phyloP scores from a whole-genome alignment of 2,329 filamentous ascomycete species.

The Cordyceps cicadae region DNA sequence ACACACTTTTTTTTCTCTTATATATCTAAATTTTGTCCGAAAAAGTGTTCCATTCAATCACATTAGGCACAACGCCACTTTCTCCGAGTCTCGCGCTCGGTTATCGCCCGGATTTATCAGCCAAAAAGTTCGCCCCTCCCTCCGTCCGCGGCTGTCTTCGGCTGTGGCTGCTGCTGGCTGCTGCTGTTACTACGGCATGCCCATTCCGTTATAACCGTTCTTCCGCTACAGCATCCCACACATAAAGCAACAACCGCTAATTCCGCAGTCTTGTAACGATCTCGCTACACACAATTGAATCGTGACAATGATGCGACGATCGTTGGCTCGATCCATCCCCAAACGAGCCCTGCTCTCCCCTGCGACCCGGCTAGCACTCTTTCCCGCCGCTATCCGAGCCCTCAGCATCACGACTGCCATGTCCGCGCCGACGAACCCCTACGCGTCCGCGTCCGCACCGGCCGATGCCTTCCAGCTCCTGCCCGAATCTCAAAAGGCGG shows the following conservation, averaged over 20 bases:
- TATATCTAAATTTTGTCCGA: background rate
- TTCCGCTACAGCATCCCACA: background rate
- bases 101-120: constrained; percentile 12
- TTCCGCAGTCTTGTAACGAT: background rate
- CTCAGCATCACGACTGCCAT: constrained; percentile 26
- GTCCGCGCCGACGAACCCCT: constrained; percentile 24
- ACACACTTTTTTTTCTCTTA: too few relatives aligned
- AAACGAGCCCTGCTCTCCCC: constrained; percentile 7
- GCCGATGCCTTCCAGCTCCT: constrained; percentile 82
- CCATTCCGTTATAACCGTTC: constrained; percentile 8
- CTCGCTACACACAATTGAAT: background rate
- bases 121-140: background rate
- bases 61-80: background rate
- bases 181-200: background rate
- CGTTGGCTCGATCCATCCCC: background rate
- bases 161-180: background rate
- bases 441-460: constrained; percentile 27
- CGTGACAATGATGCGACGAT: constrained; percentile 11
- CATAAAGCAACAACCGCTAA: background rate
- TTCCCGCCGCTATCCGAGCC: constrained; percentile 18
- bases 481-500: constrained; percentile 66
- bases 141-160: constrained; percentile 6
- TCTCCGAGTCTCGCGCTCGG: constrained; percentile 5
- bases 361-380: background rate
- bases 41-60: background rate